Base-by-base conservation (phyloP, 2,329 filamentous ascomycete species). In the Hypoxylon sp. region DNA sequence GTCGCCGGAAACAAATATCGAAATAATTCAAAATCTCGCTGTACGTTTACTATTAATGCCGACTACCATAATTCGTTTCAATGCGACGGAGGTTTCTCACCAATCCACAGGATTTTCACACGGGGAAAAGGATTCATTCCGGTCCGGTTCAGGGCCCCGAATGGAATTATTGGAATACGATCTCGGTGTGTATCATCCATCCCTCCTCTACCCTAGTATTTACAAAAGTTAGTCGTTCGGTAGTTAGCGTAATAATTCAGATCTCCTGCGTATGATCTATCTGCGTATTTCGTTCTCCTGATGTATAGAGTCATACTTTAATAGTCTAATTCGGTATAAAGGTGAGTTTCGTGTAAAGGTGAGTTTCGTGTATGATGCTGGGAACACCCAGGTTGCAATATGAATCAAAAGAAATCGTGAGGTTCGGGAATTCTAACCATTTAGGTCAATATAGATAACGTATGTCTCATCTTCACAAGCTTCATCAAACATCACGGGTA, bases 111-210 rank as follows among this genome's bases (percentile, higher is more conserved):
- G 61, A 58, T 62, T 26, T 50, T 11, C 20, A 22, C 52, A 44
- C 28, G 45, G 46, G 50, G 30, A 65, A 46, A 20, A 45, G 22
- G 38, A 44, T 61, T 64, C n/a, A 12, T 22, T 32, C 2, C n/a
- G 36, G 28, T 24, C 40, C 5, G n/a, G 4, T 4, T 44, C 38
- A 2, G 14, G 22, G 18, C 30, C 12, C 24, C 24, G 11, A 20
- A 20, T 16, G 5, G 26, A 36, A 52, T 26, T 33, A 22, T 38
- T 28, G 55, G 28, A 54, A 64, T 50, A 65, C 58, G 61, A 65
- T 28, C 44, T 60, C 62, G 72, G 72, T 74, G 72, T 74, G 72
- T 74, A 74, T 73, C 61, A 62, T 71, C 60, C 58, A 55, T 61
- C 44, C 68, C 65, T 64, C 61, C 52, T 65, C 60, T 63, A 20